Evolutionary conservation across 2,329 filamentous ascomycete genomes (phyloP), one percentile per base, ranked within the genome.

Genomic region (Pyrenochaeta sp.): DNA sequence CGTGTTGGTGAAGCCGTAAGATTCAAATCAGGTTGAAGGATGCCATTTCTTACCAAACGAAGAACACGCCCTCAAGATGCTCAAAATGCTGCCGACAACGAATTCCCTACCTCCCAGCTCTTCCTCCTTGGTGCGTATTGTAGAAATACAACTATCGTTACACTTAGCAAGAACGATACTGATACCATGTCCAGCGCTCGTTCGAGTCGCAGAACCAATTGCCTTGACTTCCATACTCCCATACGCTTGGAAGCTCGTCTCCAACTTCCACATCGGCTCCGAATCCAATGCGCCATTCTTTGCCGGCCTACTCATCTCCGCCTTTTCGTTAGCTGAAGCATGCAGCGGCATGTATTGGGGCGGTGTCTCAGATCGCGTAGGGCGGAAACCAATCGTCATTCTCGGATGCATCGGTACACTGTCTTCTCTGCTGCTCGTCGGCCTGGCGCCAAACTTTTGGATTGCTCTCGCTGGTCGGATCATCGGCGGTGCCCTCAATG

Each of bases 181-280:
- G 37, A 65, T 58, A 5, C 3, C 19, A 30, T 42, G 24, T 34
- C 15, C 71, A 96, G 93, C 93, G 72, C 92, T 97, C 80, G 93
- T 96, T 71, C 91, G 93, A 70, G 86, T 97, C 62, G 92, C 93
- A 49, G 93, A 97, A 79, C 93, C 93, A 22, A 94, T 97, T 71
- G 93, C 93, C 48, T 85, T 97, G 67, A 97, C 93, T 2, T 96
- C 92, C 73, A 96, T 97, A 79, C 96, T 96, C 66, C 93, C 93
- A 13, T 97, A 97, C 58, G 77, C 77, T 22, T 79, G 77, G 73
- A 78, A 77, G 54, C 71, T 79, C 13, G 75, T 77, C 50, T 67
- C 73, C 24, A 68, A 77, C 54, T 79, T 71, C 59, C 55, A 78
- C 47, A 67, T 78, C 58, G 71, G 71, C 44, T 67, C 73, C 50